Base-by-base conservation (phyloP, 2,329 filamentous ascomycete genomes). In the Colletotrichum australisinense region DNA sequence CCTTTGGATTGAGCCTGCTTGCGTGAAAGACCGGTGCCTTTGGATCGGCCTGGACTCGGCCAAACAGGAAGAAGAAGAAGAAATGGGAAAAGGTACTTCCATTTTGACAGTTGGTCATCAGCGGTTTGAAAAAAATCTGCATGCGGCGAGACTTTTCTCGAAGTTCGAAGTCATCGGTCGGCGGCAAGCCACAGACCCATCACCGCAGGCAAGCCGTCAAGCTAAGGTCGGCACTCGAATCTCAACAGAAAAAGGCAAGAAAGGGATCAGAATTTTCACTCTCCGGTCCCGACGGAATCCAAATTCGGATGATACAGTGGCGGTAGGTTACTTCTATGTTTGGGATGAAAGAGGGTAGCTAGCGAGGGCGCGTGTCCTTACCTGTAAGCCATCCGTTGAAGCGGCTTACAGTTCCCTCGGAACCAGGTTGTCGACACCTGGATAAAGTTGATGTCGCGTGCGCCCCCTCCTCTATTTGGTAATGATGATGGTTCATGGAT, bases 11-110 rank as follows among this genome's bases (percentile, higher is more conserved):
- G 26, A 24, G 38, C 24, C 22, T 5, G 22, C 30, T n/a, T 55
- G 49, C 46, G 28, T 55, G 49, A 30, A 42, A 30, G 22, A 19
- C 32, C 30, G 35, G 56, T 67, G 60, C 53, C 70, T 35, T 60
- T 60, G 55, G 70, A 52, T 60, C 67, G 55, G 70, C 42, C 70
- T 62, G 42, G 70, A 70, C 60, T 65, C 46, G n/a, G 38, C 14
- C 26, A 46, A 49, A n/a, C 11, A 35, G 32, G 32, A 35, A 12
- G 32, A 28, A 30, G 26, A 28, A 11, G 19, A 42, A 19, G 38
- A 42, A 42, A 42, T 42, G 38, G 12, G 6, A 42, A 42, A 16
- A 42, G 38, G 38, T 42, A 19, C 38, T 19, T 42, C 16, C 16
- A 42, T 49, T 60, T 24, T 38, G 60, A 65, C 55, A 56, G 30